phyloP scores from a whole-genome alignment of 2,329 filamentous ascomycete species.

The Colletotrichum filicis region DNA sequence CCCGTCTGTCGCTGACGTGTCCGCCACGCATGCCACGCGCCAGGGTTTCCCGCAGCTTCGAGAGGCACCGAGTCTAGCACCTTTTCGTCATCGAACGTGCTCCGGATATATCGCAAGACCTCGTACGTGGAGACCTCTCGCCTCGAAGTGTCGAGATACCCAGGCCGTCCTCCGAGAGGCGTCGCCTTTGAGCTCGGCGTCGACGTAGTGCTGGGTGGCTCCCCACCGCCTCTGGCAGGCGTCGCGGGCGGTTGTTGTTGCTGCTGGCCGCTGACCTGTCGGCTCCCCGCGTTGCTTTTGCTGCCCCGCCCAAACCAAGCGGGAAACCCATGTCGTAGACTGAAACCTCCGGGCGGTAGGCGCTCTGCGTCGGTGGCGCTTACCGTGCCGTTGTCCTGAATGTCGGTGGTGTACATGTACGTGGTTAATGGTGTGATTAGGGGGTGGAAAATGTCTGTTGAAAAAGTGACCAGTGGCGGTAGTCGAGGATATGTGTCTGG shows the following conservation, averaged over 20 bases:
- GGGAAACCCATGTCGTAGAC: constrained; percentile 89
- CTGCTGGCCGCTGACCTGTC: constrained; percentile 55
- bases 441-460: constrained; percentile 94
- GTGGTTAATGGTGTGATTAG: constrained; percentile 93
- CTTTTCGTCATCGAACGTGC: constrained; percentile 80
- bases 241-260: constrained; percentile 42
- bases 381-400: constrained; percentile 79
- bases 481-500: constrained; percentile 81
- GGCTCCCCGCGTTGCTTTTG: constrained; percentile 49
- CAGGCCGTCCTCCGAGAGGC: constrained; percentile 42
- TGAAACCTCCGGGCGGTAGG: constrained; percentile 89
- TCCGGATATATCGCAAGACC: constrained; percentile 83
- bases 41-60: constrained; percentile 86
- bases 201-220: constrained; percentile 38
- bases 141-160: constrained; percentile 54
- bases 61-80: constrained; percentile 84
- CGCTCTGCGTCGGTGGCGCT: constrained; percentile 86
- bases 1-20: constrained; percentile 59
- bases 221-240: constrained; percentile 38
- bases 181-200: constrained; percentile 46
- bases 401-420: constrained; percentile 88
- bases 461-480: constrained; percentile 88
- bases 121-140: constrained; percentile 68
- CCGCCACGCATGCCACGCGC: constrained; percentile 95
- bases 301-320: constrained; percentile 81